These are phyloP conservation scores for Phaffomyces antillensis DNA, from an alignment of 805 yeast species.

Conservation along the genomic window DNA sequence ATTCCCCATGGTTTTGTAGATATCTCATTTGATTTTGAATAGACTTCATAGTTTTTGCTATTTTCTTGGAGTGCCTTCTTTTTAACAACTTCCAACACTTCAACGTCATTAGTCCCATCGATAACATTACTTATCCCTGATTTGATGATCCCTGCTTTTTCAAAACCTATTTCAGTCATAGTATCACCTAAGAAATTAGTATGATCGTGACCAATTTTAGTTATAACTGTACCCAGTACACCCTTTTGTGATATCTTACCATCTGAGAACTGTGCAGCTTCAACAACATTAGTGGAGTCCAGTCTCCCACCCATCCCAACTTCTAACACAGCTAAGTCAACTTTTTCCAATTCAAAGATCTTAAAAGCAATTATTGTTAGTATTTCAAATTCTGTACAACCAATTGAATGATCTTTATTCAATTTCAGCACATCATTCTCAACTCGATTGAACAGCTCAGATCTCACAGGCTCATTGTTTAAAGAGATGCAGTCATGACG, in stretches of 20 bases:
- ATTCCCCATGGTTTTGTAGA: constrained; percentile 24
- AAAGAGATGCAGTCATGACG: constrained; percentile 73
- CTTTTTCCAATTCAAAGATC: constrained; percentile 51
- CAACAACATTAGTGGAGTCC: constrained; percentile 82
- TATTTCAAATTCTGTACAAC: constrained; percentile 84
- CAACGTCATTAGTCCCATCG: constrained; percentile 56
- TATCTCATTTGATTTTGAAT: constrained; percentile 16
- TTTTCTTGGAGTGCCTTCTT: constrained; percentile 28
- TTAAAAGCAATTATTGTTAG: constrained; percentile 81
- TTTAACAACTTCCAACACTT: constrained; percentile 42
- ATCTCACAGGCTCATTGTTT: constrained; percentile 48
- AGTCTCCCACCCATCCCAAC: constrained; percentile 89
- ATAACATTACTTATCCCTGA: constrained; percentile 48
- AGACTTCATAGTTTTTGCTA: constrained; percentile 23
- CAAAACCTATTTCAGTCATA: constrained; percentile 55
- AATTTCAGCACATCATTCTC: constrained; percentile 34
- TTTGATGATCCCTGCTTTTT: constrained; percentile 86
- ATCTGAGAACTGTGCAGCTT: constrained; percentile 15
- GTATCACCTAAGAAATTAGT: constrained; percentile 67
- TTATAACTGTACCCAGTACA: constrained; percentile 62
- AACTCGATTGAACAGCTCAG: constrained; percentile 36
- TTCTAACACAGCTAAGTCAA: constrained; percentile 79
- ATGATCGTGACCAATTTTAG: constrained; percentile 86
- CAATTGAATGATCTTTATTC: constrained; percentile 36
- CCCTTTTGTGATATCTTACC: constrained; percentile 21